Conservation (phyloP, 345 rosid species). For the Eucalyptus pauciflora region DNA sequence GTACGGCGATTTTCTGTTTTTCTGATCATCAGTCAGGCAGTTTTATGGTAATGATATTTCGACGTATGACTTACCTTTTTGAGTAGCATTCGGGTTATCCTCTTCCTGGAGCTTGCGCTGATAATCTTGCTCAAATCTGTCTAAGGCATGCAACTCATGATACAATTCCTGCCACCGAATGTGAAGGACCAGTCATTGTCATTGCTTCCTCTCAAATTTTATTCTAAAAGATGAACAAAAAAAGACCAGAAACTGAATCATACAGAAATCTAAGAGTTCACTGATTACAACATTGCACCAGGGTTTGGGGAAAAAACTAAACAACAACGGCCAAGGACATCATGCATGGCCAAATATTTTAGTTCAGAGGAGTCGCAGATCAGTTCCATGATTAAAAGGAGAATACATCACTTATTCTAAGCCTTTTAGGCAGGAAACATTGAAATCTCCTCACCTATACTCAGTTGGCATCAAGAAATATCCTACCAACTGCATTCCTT, state of each 20-base stretch:
- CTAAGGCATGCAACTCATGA: slow-evolving; percentile 94
- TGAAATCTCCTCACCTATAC: background rate
- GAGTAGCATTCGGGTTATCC: slow-evolving; percentile 60
- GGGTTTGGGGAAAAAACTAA: background rate
- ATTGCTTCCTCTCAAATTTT: background rate
- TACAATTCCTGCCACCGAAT: slow-evolving; percentile 64
- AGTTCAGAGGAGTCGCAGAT: background rate
- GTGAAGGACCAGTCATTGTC: background rate
- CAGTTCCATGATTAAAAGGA: background rate
- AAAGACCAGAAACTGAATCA: background rate
- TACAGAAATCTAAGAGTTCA: background rate
- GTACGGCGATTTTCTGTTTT: background rate
- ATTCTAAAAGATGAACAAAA: background rate
- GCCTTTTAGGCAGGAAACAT: background rate
- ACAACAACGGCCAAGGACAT: background rate
- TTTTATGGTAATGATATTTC: background rate
- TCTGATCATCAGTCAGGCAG: background rate
- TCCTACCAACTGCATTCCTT: background rate
- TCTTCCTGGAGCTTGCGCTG: slow-evolving; percentile 92
- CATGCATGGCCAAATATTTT: background rate
- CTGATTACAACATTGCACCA: background rate
- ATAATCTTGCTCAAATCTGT: slow-evolving; percentile 97
- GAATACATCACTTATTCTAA: background rate
- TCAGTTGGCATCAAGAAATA: background rate
- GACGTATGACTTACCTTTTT: slow-evolving; percentile 42